Percentiles rank a stretch among this genome's conserved stretches.
phyloP scores from a whole-genome alignment of 1,139 yeast species.

The Kurtzmaniella quercitrusa region DNA sequence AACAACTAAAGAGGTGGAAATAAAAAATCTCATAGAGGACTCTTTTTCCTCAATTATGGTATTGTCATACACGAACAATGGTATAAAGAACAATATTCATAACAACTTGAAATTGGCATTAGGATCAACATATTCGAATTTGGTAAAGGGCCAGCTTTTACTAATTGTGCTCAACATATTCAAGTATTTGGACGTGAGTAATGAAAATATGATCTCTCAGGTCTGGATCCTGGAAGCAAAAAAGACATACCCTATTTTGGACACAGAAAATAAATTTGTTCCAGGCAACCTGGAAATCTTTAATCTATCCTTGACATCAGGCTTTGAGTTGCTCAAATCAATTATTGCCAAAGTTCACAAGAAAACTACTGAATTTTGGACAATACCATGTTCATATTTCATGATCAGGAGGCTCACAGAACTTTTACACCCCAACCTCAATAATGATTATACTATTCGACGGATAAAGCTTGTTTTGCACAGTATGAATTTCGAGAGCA shows the following conservation, averaged over 20 bases:
- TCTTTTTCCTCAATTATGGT: constrained; percentile 38
- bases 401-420: constrained; percentile 30
- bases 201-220: constrained; percentile 16
- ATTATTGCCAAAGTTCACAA: constrained; percentile 17
- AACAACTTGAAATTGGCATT: constrained; percentile 14
- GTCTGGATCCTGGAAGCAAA: constrained; percentile 10
- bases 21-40: constrained; percentile 21
- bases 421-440: constrained; percentile 17
- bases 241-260: neutral
- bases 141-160: constrained; percentile 17
- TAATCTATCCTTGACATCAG: constrained; percentile 24
- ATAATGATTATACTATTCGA: constrained; percentile 26
- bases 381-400: constrained; percentile 29
- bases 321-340: constrained; percentile 18
- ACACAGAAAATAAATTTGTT: neutral
- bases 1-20: constrained; percentile 12
- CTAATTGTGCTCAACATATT: constrained; percentile 25
- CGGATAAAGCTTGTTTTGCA: constrained; percentile 34
- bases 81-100: constrained; percentile 36
- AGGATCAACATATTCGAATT: constrained; percentile 13
- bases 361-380: constrained; percentile 31
- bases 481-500: neutral
- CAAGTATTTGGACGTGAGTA: constrained; percentile 37
- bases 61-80: constrained; percentile 42
- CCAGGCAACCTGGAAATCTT: constrained; percentile 9